A percentile compares a stretch with the other conserved stretches of the same genome.
phyloP scores from a whole-genome alignment of 2,329 filamentous ascomycete species.

The Nothophoma quercina region DNA sequence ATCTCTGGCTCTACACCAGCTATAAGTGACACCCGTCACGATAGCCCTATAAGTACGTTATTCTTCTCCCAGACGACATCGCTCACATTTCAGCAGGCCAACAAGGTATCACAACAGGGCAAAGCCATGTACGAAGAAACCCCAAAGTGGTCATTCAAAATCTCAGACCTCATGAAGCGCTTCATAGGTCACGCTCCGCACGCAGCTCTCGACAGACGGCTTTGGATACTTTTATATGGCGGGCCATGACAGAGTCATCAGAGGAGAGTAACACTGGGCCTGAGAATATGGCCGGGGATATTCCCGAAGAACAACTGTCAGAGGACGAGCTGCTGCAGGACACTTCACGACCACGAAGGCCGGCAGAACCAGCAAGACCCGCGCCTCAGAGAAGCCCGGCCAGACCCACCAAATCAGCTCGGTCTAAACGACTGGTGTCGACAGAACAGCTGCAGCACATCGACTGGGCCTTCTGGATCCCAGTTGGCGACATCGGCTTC shows the following conservation, averaged over 20 bases:
- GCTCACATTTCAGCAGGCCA: neutral
- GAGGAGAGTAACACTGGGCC: neutral
- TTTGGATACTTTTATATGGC: no score
- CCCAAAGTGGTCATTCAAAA: neutral
- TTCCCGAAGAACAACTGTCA: neutral
- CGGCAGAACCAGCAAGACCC: neutral
- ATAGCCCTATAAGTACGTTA: no score
- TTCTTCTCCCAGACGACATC: no score
- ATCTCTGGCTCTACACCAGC: neutral
- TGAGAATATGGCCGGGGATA: neutral
- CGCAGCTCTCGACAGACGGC: no score
- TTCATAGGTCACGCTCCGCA: no score
- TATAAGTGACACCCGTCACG: neutral
- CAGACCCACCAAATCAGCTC: no score
- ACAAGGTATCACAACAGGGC: neutral
- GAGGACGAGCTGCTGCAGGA: neutral
- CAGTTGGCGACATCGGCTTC: neutral
- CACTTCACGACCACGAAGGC: neutral
- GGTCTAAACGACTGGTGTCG: neutral
- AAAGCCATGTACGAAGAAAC: neutral
- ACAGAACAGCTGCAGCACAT: neutral
- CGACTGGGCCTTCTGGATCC: slow-evolving; percentile 1
- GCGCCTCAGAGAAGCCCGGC: no score
- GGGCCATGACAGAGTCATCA: neutral
- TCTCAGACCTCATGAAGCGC: no score